These are phyloP conservation scores for Leishmania amazonensis DNA, from an alignment of 208 protist species.

Conservation along the genomic window DNA sequence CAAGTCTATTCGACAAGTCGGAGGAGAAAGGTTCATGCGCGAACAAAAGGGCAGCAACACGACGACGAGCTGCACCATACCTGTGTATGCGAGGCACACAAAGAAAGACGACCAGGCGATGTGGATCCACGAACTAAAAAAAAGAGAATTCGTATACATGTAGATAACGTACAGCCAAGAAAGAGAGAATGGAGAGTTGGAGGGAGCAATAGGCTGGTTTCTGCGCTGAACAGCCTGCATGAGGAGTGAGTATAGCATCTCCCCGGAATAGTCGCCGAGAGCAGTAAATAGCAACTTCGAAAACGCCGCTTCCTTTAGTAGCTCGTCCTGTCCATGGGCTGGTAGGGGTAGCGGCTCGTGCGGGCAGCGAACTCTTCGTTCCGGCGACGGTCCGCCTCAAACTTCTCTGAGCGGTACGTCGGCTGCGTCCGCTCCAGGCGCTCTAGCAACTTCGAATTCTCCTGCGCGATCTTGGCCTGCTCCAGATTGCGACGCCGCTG, in stretches of 20 bases:
- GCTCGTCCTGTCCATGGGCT: conserved; percentile 28
- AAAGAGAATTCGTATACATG: not conserved
- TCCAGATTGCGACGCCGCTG: conserved; percentile 42
- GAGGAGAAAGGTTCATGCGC: not conserved
- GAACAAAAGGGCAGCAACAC: not conserved
- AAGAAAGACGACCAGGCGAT: no score
- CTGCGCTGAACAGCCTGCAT: no score
- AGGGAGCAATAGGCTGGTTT: no score
- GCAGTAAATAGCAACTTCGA: no score
- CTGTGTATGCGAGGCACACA: no score
- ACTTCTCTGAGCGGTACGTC: conserved; percentile 50
- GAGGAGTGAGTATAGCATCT: not conserved
- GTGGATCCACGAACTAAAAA: no score
- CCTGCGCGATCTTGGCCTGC: conserved; percentile 43
- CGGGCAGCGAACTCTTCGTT: conserved; percentile 62
- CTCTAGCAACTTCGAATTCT: conserved; percentile 60
- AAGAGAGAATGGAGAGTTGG: not conserved
- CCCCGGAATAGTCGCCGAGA: not conserved
- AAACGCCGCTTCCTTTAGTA: not conserved
- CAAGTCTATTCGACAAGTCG: not conserved
- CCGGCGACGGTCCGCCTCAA: conserved; percentile 40
- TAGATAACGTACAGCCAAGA: not conserved
- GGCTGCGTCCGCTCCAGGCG: conserved; percentile 50
- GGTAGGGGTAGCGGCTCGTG: conserved; percentile 62
- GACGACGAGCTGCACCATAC: no score